Base-by-base conservation (phyloP, 371 early-diverging fungal genomes). In the Mortierella sp. region DNA sequence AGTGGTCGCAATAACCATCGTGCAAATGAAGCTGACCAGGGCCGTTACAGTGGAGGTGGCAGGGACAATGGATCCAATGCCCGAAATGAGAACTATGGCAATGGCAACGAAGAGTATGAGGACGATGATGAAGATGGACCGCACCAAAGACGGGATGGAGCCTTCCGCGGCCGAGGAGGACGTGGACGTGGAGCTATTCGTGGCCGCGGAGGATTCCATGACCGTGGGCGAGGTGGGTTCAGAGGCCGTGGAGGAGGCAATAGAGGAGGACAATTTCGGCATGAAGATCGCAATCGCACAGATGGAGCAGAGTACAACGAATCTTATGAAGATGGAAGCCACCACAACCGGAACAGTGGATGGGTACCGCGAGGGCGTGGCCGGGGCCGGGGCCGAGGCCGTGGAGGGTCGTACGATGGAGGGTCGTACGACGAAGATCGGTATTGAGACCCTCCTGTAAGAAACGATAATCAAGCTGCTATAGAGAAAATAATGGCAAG, bases 281-380 rank as follows among this genome's bases (percentile, higher is more conserved):
- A 62, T 14, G 45, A 47, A 5, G 57, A 56, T 48, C 47, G 49
- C 3, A 46, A 53, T 24, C 57, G 47, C 22, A n/a, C 40, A 24
- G 39, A 53, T n/a, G 54, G 34, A 17, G 52, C 31, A 21, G 53
- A 45, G 14, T 27, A 51, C n/a, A 43, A 21, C 31, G 44, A 57
- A 31, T 56, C 21, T 22, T 22, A 22, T 9, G 47, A 46, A 9
- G 22, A 46, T 24, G 47, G 47, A 19, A 24, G 47, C 21, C 16
- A 47, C 39, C 21, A 37, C 1, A 49, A 58, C 39, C 21, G 47
- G 4, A 49, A 58, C 39, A 59, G 24, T 43, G 60, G 47, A 25
- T 60, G 60, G 60, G 55, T 39, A 21, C 60, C 54, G 14, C 66
- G 64, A 14, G 64, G 52, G 21, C 60, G 54, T n/a, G 54, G 51